Evolutionary conservation across 108 stramenopile genomes (phyloP), one percentile per base, ranked within the genome.

Genomic region (Asterionellopsis glacialis): DNA sequence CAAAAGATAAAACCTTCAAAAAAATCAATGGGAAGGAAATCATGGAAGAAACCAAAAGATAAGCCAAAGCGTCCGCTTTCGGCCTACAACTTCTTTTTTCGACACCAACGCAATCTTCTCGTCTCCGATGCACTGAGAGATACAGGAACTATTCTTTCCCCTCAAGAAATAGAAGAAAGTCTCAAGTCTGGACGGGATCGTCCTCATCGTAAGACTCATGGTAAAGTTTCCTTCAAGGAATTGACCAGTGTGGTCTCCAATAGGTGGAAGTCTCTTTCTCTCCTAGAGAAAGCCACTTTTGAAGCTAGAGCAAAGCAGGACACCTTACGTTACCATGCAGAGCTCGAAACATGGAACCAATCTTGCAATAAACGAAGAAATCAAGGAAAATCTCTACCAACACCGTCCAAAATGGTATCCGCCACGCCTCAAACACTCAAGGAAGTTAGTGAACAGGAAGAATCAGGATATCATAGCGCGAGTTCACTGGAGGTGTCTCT

Each of bases 81-180:
- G 28, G 81, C 81, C 1, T 83, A 83, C 64, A 83, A 83, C 53
- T 66, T 83, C 9, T 83, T 83, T 68, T 83, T 83, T 54, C 74
- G 67, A 0, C 71, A 73, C 39, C 77, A 83, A 45, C 66, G 81
- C 12, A 33, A 33, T 33, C 33, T 2, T 33, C 33, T 33, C 33
- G 33, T 33, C 2, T 33, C 33, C 33, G 33, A 33, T 5, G 33
- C 33, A 33, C 33, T 33, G 33, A 33, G 7, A 7, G 74, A 74
- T 15, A 43, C 75, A 28, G 38, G 73, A 13, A 65, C 62, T 49
- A 65, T 75, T 15, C 51, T 77, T 14, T 41, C 74, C 11, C 72
- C 80, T 5, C 57, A 56, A 9, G 63, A 83, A 41, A 59, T 68
- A 51, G 25, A 33, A 33, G 33, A 33, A 33, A 7, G 5, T 33